phyloP scores from a whole-genome alignment of 2,329 filamentous ascomycete genomes.

The Botrytis sinoallii region DNA sequence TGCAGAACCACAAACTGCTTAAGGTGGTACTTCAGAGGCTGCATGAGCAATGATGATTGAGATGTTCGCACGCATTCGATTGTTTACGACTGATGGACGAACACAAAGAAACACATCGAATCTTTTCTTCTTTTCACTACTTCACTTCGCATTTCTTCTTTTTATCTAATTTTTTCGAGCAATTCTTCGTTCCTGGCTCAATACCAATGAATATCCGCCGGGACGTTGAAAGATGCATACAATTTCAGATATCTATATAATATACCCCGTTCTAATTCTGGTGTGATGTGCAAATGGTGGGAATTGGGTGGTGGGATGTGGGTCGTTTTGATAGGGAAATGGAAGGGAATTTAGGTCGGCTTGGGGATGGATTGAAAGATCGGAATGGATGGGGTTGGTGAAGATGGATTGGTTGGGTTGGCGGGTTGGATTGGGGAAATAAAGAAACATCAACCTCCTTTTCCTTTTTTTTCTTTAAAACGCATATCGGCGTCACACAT shows the following conservation, averaged over 20 bases:
- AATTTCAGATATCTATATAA: slow-evolving; percentile 6
- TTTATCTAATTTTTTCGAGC: slow-evolving; percentile 4
- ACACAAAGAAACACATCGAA: background rate
- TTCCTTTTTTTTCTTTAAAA: background rate
- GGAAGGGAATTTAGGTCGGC: background rate
- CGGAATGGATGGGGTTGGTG: background rate
- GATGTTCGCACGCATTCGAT: background rate
- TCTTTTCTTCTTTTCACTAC: background rate
- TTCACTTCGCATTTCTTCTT: background rate
- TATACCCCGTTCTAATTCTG: slow-evolving; percentile 12
- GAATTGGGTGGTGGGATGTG: background rate
- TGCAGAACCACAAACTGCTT: slow-evolving; percentile 28
- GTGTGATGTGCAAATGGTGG: background rate
- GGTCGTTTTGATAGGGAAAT: background rate
- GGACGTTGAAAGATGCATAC: background rate
- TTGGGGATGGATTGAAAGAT: background rate
- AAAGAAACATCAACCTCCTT: background rate
- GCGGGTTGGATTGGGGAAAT: background rate
- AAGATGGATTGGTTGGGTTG: background rate
- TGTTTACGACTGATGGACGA: background rate
- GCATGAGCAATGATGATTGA: background rate
- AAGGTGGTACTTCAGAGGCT: slow-evolving; percentile 1
- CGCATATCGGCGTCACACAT: background rate
- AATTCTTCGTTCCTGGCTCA: background rate
- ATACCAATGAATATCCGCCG: background rate